Percentiles rank a stretch among this genome's conserved stretches.
Conservation (phyloP, 2,329 filamentous ascomycete species). For the Trichoderma afroharzianum region DNA sequence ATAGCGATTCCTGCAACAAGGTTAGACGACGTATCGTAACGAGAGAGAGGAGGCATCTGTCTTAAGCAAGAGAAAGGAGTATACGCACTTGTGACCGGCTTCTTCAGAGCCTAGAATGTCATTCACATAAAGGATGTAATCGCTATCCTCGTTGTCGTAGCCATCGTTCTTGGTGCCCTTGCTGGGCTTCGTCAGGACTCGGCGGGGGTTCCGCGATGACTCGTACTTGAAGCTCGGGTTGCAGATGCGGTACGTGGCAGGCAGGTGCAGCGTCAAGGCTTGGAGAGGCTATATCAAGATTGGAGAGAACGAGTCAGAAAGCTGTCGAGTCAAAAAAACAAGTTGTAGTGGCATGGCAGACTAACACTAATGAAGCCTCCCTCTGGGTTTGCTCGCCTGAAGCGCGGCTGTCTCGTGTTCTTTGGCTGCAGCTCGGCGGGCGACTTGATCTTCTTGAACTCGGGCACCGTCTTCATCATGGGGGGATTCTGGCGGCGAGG, state of each 20-base stretch:
- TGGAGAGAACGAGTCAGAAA: too few species aligned
- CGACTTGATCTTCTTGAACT: conserved; percentile 76
- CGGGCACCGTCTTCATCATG: conserved; percentile 66
- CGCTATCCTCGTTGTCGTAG: conserved; percentile 97
- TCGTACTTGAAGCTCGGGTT: conserved; percentile 99
- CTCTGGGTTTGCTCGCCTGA: conserved; percentile 90
- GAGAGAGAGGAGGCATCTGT: not conserved
- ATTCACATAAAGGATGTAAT: conserved; percentile 98
- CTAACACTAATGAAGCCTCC: conserved; percentile 96
- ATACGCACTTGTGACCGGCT: conserved; percentile 86
- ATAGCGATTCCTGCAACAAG: conserved; percentile 73
- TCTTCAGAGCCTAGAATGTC: conserved; percentile 97
- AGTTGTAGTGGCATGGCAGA: conserved; percentile 6
- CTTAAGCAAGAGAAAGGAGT: not conserved
- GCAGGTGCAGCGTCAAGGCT: conserved; percentile 88
- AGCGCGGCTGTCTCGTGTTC: conserved; percentile 83
- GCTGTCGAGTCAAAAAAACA: too few species aligned
- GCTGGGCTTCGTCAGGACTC: conserved; percentile 96
- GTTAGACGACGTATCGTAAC: not conserved
- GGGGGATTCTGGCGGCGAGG: conserved; percentile 52
- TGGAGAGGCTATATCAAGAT: conserved; percentile 68
- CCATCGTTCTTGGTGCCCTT: conserved; percentile 98
- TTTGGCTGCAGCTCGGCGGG: conserved; percentile 74
- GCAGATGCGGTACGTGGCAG: conserved; percentile 95
- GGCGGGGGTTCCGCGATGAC: conserved; percentile 89